A percentile compares a stretch with the other conserved stretches of the same genome.
Evolutionary conservation across 164 flowering plant genomes (phyloP).

Genomic region (Umbellularia californica): DNA sequence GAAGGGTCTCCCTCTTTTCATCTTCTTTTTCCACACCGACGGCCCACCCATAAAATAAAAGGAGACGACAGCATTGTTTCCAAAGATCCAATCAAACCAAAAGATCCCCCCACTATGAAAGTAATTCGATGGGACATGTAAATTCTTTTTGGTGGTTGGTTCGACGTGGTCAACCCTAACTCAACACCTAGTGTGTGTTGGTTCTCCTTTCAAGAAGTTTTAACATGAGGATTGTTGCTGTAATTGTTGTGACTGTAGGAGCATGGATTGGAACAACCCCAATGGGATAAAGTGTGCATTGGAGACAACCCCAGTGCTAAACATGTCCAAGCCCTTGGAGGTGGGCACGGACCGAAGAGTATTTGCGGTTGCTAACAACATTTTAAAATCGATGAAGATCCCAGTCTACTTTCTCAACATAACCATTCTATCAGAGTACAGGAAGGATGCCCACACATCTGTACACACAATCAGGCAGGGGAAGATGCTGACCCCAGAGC

Average conservation of each 20-base stretch:
- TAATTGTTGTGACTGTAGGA: constrained; percentile 35
- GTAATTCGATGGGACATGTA: background rate
- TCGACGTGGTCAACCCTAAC: background rate
- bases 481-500: constrained; percentile 60
- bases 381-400: constrained; percentile 51
- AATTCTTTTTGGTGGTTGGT: background rate
- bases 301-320: constrained; percentile 65
- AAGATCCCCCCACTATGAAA: background rate
- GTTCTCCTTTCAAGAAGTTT: background rate
- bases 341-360: constrained; percentile 71
- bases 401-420: constrained; percentile 68
- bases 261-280: constrained; percentile 82
- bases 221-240: background rate
- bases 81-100: background rate
- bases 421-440: constrained; percentile 68
- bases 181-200: background rate
- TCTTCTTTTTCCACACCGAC: too few species aligned
- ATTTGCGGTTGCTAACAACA: constrained; percentile 45
- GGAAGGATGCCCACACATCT: constrained; percentile 91
- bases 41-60: too few species aligned
- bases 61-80: too few species aligned
- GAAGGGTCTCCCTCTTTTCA: too few species aligned
- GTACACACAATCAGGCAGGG: constrained; percentile 67
- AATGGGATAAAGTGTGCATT: constrained; percentile 73
- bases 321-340: constrained; percentile 42